A percentile compares a stretch with the other conserved stretches of the same genome.
phyloP scores from a whole-genome alignment of 2,329 filamentous ascomycete species.

The Fonsecaea erecta region DNA sequence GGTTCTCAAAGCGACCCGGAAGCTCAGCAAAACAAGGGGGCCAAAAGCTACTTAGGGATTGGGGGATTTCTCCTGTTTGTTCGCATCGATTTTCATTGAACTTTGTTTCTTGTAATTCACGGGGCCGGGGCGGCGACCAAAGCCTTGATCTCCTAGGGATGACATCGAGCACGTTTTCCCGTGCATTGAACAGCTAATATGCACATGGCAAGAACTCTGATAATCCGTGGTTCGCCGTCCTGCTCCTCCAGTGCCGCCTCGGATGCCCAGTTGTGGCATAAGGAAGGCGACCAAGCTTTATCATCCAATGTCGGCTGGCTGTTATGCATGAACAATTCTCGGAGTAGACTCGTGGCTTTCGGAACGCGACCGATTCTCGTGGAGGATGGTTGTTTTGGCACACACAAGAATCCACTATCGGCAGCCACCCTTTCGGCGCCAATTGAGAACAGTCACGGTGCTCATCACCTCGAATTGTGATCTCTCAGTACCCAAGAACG shows the following conservation, averaged over 20 bases:
- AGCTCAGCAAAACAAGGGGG: neutral
- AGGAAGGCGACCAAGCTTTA: neutral
- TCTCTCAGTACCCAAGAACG: neutral
- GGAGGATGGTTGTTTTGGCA: neutral
- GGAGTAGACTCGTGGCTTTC: neutral
- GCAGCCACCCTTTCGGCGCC: neutral
- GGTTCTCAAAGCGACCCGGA: neutral
- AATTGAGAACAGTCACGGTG: neutral
- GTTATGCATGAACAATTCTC: neutral
- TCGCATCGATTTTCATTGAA: neutral
- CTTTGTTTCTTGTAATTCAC: neutral
- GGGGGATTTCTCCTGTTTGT: neutral
- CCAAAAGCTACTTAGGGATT: neutral
- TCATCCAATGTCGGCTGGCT: neutral
- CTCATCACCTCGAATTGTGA: neutral
- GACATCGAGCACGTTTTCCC: neutral
- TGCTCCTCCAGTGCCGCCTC: neutral
- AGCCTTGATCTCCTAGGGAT: neutral
- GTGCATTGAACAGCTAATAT: conserved; percentile 1
- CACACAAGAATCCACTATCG: neutral
- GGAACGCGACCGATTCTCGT: neutral
- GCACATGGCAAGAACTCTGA: conserved; percentile 7
- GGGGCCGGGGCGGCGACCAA: neutral
- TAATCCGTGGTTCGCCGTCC: neutral
- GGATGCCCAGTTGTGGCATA: neutral